phyloP scores from a whole-genome alignment of 2,329 filamentous ascomycete species.

The Tolypocladium nubicola region DNA sequence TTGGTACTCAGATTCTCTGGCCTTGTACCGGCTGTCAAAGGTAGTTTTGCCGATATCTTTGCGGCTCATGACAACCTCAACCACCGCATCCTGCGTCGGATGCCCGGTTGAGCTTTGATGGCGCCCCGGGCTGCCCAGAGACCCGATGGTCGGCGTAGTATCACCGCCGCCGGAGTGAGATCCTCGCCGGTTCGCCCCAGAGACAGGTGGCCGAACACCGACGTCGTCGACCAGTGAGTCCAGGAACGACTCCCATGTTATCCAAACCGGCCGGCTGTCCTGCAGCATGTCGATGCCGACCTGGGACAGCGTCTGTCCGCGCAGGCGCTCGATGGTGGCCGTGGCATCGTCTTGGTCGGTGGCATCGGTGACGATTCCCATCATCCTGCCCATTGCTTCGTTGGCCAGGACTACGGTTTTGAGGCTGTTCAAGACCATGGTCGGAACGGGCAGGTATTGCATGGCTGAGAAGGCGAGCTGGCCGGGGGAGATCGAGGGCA shows the following conservation, averaged over 20 bases:
- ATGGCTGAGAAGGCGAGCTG: constrained; percentile 57
- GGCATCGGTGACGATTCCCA: constrained; percentile 43
- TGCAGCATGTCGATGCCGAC: constrained; percentile 66
- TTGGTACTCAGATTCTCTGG: constrained; percentile 26
- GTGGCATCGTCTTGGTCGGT: constrained; percentile 28
- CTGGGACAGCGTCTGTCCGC: constrained; percentile 56
- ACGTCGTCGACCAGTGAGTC: constrained; percentile 39
- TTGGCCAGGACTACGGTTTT: constrained; percentile 68
- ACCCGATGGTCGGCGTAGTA: constrained; percentile 23
- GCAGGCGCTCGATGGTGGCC: constrained; percentile 46
- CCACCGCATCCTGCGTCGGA: constrained; percentile 47
- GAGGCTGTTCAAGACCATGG: constrained; percentile 55
- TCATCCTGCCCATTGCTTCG: constrained; percentile 60
- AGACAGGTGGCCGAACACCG: constrained; percentile 15
- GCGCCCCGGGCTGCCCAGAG: constrained; percentile 21
- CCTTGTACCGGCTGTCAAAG: constrained; percentile 21
- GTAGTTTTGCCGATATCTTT: constrained; percentile 29
- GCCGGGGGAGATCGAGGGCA: constrained; percentile 37
- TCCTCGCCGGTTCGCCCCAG: constrained; percentile 10
- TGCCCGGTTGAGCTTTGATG: constrained; percentile 10
- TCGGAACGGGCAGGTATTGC: constrained; percentile 63
- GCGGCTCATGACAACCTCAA: constrained; percentile 57
- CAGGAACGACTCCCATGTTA: constrained; percentile 49
- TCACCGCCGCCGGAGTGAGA: constrained; percentile 20
- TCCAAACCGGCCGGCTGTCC: constrained; percentile 49